phyloP scores from a whole-genome alignment of 2,329 filamentous ascomycete genomes.

The Stachybotrys elegans region DNA sequence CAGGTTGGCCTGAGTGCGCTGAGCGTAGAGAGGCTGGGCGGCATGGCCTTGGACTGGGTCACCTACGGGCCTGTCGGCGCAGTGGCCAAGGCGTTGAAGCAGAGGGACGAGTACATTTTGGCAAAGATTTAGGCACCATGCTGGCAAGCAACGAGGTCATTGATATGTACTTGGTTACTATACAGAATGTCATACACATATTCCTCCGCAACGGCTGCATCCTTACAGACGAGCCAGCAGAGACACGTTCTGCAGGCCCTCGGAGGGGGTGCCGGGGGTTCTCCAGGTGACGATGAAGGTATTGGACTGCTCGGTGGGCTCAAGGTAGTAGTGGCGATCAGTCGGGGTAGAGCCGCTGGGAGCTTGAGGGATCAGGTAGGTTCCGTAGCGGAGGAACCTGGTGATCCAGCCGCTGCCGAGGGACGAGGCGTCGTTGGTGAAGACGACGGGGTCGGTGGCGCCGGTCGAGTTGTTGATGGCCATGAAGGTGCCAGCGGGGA shows the following conservation, averaged over 20 bases:
- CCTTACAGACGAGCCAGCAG: background rate
- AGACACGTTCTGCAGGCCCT: background rate
- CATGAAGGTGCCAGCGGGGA: constrained; percentile 5
- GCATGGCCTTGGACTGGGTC: background rate
- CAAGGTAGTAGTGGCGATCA: constrained; percentile 5
- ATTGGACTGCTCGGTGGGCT: constrained; percentile 1
- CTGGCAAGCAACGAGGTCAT: background rate
- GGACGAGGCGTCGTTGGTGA: constrained; percentile 4
- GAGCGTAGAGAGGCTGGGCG: background rate
- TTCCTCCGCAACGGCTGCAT: background rate
- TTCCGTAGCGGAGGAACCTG: constrained; percentile 6
- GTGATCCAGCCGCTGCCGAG: constrained; percentile 1
- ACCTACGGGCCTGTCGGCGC: constrained; percentile 1
- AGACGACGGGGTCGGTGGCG: constrained; percentile 5
- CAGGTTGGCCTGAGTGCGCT: constrained; percentile 5
- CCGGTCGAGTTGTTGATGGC: constrained; percentile 8
- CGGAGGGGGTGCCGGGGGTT: background rate
- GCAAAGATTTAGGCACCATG: background rate
- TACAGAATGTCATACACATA: background rate
- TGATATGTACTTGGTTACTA: background rate
- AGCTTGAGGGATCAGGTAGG: background rate
- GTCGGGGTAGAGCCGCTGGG: background rate
- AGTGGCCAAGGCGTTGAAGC: background rate
- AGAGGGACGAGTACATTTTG: constrained; percentile 2
- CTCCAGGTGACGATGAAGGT: constrained; percentile 3